Percentiles rank a stretch among this genome's conserved stretches.
These are phyloP conservation scores for Bacterosira constricta DNA, from an alignment of 108 stramenopile species.

Conservation along the genomic window DNA sequence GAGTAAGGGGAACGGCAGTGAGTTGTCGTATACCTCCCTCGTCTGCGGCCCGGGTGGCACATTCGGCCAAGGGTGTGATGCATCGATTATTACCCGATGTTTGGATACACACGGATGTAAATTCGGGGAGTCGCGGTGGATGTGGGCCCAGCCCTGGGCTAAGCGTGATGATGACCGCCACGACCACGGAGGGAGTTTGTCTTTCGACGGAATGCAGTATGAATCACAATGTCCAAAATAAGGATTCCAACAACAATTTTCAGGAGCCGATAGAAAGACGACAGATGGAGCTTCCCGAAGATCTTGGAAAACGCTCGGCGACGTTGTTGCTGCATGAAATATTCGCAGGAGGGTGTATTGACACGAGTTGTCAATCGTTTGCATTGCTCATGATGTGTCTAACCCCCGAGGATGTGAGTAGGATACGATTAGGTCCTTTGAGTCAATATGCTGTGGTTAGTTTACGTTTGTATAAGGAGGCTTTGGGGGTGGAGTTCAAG, in stretches of 20 bases:
- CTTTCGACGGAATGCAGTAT: slow-evolving; percentile 85
- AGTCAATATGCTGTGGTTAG: slow-evolving; percentile 80
- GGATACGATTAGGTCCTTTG: slow-evolving; percentile 82
- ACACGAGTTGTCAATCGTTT: slow-evolving; percentile 86
- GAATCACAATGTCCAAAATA: slow-evolving; percentile 30
- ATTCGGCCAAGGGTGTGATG: slow-evolving; percentile 91
- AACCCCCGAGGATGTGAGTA: slow-evolving; percentile 94
- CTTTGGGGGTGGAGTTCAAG: slow-evolving; percentile 90
- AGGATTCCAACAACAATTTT: background rate
- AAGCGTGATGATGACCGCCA: slow-evolving; percentile 78
- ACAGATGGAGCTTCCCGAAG: slow-evolving; percentile 88
- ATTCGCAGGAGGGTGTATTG: slow-evolving; percentile 91
- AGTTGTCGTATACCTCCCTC: slow-evolving; percentile 91
- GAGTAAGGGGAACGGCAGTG: slow-evolving; percentile 93
- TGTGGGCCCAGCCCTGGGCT: slow-evolving; percentile 89
- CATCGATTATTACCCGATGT: slow-evolving; percentile 92
- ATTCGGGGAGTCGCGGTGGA: slow-evolving; percentile 57
- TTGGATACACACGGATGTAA: slow-evolving; percentile 95
- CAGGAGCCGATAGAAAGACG: slow-evolving; percentile 42
- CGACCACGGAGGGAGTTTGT: slow-evolving; percentile 89
- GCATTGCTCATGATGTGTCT: slow-evolving; percentile 95
- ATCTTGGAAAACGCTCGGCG: slow-evolving; percentile 87
- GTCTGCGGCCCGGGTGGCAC: slow-evolving; percentile 92
- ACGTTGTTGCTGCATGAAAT: slow-evolving; percentile 91
- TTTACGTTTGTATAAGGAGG: slow-evolving; percentile 79